Base-by-base conservation (phyloP, 2,329 filamentous ascomycete genomes). In the Exophiala bonariae region DNA sequence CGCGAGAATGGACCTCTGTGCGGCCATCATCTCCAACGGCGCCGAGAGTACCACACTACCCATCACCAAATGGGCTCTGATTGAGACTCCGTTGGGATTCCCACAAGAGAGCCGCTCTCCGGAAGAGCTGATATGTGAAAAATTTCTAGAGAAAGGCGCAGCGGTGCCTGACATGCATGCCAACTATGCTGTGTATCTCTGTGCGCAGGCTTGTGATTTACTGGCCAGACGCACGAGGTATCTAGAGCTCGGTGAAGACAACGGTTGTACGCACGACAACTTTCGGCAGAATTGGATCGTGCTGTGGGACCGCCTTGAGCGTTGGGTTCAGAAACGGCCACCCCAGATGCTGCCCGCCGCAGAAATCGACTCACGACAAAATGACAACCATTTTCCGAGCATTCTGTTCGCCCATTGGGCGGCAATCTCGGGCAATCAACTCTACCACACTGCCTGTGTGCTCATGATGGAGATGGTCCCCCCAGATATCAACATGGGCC, bases 161-260 rank as follows among this genome's bases (percentile, higher is more conserved):
- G 56, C 61, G 3, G 63, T 64, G 32, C 68, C 74, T 4, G 80
- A 83, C 54, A 79, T 77, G 70, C 74, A 80, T 51, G 80, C 80
- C 23, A 82, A 82, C 55, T 79, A 78, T 53, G 71, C 79, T 6
- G 78, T 83, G 2, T 83, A 78, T 52, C 68, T 83, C 1, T 76
- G 72, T 41, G 74, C 78, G 3, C 72, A 70, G 46, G 72, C 73
- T 2, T 78, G 73, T 48, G 72, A 79, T 53, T 69, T 82, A 3
- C 64, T 78, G 10, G 70, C 73, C 7, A 68, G 73, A 42, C 72
- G 71, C 14, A 78, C 76, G 3, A 71, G 72, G 26, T 75, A 68
- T 51, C 55, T 71, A 3, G 76, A 79, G 54, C 63, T 78, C 1
- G 72, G 70, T 4, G 67, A 74, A 44, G 59, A 66, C 6, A 75